Conservation (phyloP, 1,284 basidiomycete species). For the Rhodotorula mucilaginosa region DNA sequence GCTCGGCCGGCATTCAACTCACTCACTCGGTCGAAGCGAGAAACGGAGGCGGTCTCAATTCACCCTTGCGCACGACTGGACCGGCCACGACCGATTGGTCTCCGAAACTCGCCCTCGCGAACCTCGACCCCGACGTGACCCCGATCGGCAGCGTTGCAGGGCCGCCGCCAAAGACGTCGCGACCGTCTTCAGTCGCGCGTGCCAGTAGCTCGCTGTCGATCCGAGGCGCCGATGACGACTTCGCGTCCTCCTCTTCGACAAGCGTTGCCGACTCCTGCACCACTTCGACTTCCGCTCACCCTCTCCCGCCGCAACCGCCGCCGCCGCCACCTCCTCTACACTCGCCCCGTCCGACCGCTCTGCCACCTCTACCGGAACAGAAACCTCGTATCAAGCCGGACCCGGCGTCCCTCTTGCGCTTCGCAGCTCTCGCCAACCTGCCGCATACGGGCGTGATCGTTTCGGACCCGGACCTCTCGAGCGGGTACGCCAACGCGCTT, state of each 20-base stretch:
- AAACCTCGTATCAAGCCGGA: conserved; percentile 8
- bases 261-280: too few relatives aligned
- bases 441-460: conserved; percentile 42
- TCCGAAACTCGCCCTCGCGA: not conserved
- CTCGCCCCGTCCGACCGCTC: conserved; percentile 22
- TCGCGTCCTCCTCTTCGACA: not conserved
- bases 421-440: conserved; percentile 34
- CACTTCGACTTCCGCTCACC: not conserved
- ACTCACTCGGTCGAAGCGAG: not conserved
- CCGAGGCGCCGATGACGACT: not conserved
- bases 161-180: not conserved
- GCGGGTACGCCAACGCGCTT: conserved; percentile 40
- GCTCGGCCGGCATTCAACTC: conserved; percentile 31
- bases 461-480: conserved; percentile 27
- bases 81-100: not conserved
- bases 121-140: conserved; percentile 3
- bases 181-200: not conserved
- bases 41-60: not conserved
- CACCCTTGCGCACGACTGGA: not conserved
- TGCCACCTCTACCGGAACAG: conserved; percentile 12
- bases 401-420: conserved; percentile 26
- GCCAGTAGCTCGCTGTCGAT: not conserved
- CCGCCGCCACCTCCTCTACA: conserved; percentile 4
- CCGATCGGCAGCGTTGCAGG: not conserved
- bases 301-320: not conserved